Conservation (phyloP, 2,329 filamentous ascomycete genomes). For the Aspergillus terreus region DNA sequence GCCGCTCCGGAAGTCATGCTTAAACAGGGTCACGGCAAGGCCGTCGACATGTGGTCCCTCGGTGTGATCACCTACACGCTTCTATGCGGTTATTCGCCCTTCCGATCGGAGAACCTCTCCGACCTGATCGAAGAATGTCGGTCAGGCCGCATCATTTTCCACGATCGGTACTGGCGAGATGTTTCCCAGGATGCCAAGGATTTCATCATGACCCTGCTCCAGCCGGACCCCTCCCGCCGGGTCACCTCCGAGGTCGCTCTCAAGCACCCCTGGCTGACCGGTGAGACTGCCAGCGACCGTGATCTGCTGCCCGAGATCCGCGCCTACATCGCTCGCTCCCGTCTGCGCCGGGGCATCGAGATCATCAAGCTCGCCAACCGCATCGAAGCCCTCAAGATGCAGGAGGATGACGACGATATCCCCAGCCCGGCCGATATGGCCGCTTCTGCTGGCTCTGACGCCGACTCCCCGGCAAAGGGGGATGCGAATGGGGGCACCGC, state of each 20-base stretch:
- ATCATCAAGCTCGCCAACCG: slow-evolving; percentile 94
- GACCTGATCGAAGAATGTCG: slow-evolving; percentile 95
- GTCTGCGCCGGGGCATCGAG: slow-evolving; percentile 89
- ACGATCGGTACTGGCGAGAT: slow-evolving; percentile 97
- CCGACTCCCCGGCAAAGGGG: slow-evolving; percentile 17
- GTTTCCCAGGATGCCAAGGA: slow-evolving; percentile 93
- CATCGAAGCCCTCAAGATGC: slow-evolving; percentile 89
- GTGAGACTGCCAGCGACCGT: slow-evolving; percentile 88
- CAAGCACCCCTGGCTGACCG: slow-evolving; percentile 82
- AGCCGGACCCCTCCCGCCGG: slow-evolving; percentile 72
- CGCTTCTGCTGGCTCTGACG: slow-evolving; percentile 46
- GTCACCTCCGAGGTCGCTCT: slow-evolving; percentile 77
- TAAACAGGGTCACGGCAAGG: slow-evolving; percentile 94
- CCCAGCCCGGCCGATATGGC: slow-evolving; percentile 57
- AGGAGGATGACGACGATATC: slow-evolving; percentile 78
- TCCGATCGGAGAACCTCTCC: slow-evolving; percentile 87
- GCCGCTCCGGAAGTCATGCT: slow-evolving; percentile 98
- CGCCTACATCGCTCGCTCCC: slow-evolving; percentile 86
- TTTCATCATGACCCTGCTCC: slow-evolving; percentile 80
- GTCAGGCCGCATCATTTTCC: slow-evolving; percentile 80
- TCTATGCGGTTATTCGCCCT: slow-evolving; percentile 96
- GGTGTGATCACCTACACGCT: slow-evolving; percentile 98
- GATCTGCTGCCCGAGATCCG: slow-evolving; percentile 97
- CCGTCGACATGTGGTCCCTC: slow-evolving; percentile 98
- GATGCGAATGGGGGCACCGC: slow-evolving; percentile 9